phyloP scores from a whole-genome alignment of 331 rosid species.

The Quercus lobata region DNA sequence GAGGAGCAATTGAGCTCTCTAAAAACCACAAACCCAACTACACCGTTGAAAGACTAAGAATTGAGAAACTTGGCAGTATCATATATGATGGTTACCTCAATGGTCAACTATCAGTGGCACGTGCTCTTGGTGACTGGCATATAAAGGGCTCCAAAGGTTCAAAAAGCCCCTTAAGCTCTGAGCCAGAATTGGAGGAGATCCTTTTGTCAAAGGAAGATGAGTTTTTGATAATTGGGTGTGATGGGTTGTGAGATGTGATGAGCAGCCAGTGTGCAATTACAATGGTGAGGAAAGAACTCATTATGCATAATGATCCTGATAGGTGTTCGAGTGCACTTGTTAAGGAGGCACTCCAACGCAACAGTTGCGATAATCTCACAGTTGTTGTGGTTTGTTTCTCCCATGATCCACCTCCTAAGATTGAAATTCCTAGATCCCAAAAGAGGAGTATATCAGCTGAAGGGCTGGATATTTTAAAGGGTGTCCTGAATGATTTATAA shows the following conservation, averaged over 20 bases:
- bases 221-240: slow-evolving; percentile 49
- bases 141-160: slow-evolving; percentile 47
- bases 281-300: slow-evolving; percentile 47
- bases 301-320: slow-evolving; percentile 39
- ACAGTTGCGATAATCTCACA: slow-evolving; percentile 40
- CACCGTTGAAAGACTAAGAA: slow-evolving; percentile 48
- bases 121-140: slow-evolving; percentile 57
- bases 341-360: slow-evolving; percentile 42
- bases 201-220: slow-evolving; percentile 41
- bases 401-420: slow-evolving; percentile 42
- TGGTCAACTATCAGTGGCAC: slow-evolving; percentile 44
- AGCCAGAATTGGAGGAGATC: slow-evolving; percentile 43
- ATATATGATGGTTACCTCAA: slow-evolving; percentile 51
- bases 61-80: slow-evolving; percentile 46
- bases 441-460: slow-evolving; percentile 54
- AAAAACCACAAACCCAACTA: slow-evolving; percentile 54
- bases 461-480: slow-evolving; percentile 52
- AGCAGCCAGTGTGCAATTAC: slow-evolving; percentile 58
- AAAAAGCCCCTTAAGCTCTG: slow-evolving; percentile 40
- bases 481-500: slow-evolving; percentile 41
- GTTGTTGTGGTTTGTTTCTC: slow-evolving; percentile 52
- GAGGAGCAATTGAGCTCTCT: slow-evolving; percentile 50
- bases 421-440: slow-evolving; percentile 44
- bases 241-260: slow-evolving; percentile 59
- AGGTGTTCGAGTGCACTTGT: slow-evolving; percentile 38